Conservation (phyloP, 306 rosid species). For the Medicago arabica region DNA sequence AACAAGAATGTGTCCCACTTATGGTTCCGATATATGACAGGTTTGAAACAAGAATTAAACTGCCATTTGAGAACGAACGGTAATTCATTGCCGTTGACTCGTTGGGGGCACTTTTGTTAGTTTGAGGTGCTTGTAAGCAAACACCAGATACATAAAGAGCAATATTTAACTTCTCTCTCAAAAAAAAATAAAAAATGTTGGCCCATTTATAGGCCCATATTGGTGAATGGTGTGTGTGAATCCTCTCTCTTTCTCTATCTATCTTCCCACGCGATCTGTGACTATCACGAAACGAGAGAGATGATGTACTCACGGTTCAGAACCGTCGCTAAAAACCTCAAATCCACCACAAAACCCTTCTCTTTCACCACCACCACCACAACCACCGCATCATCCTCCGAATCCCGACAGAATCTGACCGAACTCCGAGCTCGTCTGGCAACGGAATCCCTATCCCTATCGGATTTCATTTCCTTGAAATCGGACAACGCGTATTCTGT, state of each 20-base stretch:
- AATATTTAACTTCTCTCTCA: too few species aligned
- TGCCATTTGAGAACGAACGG: too few species aligned
- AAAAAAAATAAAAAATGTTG: too few species aligned
- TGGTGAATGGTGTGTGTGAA: neutral
- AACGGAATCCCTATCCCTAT: conserved; percentile 62
- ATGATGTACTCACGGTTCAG: conserved; percentile 59
- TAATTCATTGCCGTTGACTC: too few species aligned
- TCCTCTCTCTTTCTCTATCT: conserved; percentile 24
- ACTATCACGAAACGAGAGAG: conserved; percentile 4
- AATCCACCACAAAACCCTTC: conserved; percentile 51
- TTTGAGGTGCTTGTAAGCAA: too few species aligned
- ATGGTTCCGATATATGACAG: too few species aligned
- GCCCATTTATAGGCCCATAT: conserved; percentile 19
- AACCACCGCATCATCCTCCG: conserved; percentile 36
- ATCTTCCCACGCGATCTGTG: conserved; percentile 41
- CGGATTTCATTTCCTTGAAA: conserved; percentile 59
- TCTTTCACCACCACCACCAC: conserved; percentile 45
- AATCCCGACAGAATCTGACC: conserved; percentile 69
- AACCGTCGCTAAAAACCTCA: conserved; percentile 51
- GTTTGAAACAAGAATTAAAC: too few species aligned
- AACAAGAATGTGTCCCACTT: too few species aligned
- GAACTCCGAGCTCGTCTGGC: conserved; percentile 84
- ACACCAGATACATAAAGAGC: too few species aligned
- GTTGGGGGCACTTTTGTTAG: too few species aligned
- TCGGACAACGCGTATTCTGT: conserved; percentile 71